Evolutionary conservation across 73 alveolate species (phyloP).

Genomic region (Paraurostyla sp.): DNA sequence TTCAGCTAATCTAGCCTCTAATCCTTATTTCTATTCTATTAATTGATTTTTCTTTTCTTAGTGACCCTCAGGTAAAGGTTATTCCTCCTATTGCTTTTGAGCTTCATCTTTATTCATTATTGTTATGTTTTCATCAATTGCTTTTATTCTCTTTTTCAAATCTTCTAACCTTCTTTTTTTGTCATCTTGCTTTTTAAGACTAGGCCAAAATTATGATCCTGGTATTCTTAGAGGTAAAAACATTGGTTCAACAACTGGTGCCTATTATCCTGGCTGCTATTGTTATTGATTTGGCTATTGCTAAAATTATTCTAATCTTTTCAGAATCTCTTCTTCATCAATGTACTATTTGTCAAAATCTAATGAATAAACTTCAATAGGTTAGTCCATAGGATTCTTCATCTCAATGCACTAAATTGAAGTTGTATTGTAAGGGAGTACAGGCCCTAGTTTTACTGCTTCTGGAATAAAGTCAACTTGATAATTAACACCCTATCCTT

Average conservation of each 20-base stretch:
- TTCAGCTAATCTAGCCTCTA: slow-evolving; percentile 54
- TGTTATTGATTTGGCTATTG: slow-evolving; percentile 69
- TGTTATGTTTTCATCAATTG: slow-evolving; percentile 83
- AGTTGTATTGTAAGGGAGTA: slow-evolving; percentile 95
- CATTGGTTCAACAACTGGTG: slow-evolving; percentile 70
- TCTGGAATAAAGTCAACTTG: slow-evolving; percentile 92
- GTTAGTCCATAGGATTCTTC: slow-evolving; percentile 96
- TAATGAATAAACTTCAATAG: slow-evolving; percentile 95
- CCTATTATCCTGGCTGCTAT: slow-evolving; percentile 39
- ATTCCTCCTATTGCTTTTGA: slow-evolving; percentile 83
- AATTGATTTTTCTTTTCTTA: slow-evolving; percentile 73
- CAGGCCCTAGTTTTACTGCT: slow-evolving; percentile 96
- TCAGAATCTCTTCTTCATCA: slow-evolving; percentile 97
- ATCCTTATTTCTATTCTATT: slow-evolving; percentile 31
- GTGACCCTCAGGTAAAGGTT: slow-evolving; percentile 82
- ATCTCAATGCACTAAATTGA: slow-evolving; percentile 94
- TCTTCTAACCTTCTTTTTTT: slow-evolving; percentile 89
- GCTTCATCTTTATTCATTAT: slow-evolving; percentile 85
- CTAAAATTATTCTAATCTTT: slow-evolving; percentile 86
- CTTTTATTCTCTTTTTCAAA: slow-evolving; percentile 83
- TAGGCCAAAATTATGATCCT: slow-evolving; percentile 96
- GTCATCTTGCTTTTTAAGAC: slow-evolving; percentile 86
- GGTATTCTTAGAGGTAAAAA: slow-evolving; percentile 93
- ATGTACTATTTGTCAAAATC: slow-evolving; percentile 96
- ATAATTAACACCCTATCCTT: slow-evolving; percentile 95